Conservation (phyloP, 345 rosid species). For the Pistacia vera region DNA sequence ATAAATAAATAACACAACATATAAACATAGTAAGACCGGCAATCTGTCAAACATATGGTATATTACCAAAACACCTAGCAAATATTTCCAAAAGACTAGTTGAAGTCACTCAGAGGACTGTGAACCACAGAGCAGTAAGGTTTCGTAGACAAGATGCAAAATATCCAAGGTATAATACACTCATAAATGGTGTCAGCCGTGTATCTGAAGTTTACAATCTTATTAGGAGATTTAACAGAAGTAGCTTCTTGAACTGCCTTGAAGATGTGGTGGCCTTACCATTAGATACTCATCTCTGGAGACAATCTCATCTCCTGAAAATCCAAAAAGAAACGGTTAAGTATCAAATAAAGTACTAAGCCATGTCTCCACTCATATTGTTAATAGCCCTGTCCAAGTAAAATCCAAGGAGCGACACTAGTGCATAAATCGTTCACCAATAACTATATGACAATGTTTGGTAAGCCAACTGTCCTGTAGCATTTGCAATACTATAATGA, state of each 20-base stretch:
- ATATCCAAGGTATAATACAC: not conserved
- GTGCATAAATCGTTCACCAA: not conserved
- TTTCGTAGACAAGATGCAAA: not conserved
- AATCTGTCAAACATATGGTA: too few species aligned
- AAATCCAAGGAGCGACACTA: not conserved
- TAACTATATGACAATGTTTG: not conserved
- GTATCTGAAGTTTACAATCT: not conserved
- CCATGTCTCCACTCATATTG: not conserved
- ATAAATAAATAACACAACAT: not conserved
- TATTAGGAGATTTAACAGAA: conserved; percentile 21
- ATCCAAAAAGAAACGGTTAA: not conserved
- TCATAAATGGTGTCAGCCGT: not conserved
- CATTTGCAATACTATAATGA: too few species aligned
- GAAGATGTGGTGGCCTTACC: conserved; percentile 10
- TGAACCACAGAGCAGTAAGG: too few species aligned
- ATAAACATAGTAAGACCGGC: too few species aligned
- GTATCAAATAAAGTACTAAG: not conserved
- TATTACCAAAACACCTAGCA: too few species aligned
- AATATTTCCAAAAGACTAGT: too few species aligned
- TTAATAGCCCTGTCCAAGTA: not conserved
- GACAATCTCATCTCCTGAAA: conserved; percentile 62
- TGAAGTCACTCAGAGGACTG: too few species aligned
- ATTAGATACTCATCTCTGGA: conserved; percentile 31
- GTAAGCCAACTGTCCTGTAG: too few species aligned
- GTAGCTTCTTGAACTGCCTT: conserved; percentile 56